These are phyloP conservation scores for Leccinellum albellum DNA, from an alignment of 768 basidiomycete genomes.

Conservation along the genomic window DNA sequence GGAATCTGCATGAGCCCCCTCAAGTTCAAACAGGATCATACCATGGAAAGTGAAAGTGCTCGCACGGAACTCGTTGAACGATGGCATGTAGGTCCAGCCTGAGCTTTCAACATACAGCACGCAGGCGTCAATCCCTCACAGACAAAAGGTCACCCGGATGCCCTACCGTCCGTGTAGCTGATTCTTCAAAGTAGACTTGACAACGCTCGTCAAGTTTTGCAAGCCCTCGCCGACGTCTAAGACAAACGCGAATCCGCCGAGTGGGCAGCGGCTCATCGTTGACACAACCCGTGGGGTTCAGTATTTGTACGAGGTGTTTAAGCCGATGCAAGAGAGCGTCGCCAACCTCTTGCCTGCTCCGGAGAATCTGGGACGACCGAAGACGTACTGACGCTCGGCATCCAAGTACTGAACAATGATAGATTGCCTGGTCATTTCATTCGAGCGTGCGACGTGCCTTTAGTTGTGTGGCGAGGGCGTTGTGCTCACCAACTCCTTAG, in stretches of 20 bases:
- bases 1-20: too few relatives aligned
- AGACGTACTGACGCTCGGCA: not conserved
- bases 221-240: too few relatives aligned
- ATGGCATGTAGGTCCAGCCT: slow-evolving; percentile 49
- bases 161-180: too few relatives aligned
- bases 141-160: slow-evolving; percentile 44
- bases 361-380: slow-evolving; percentile 20
- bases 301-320: slow-evolving; percentile 47
- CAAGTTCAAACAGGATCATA: too few relatives aligned
- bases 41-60: too few relatives aligned
- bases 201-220: too few relatives aligned
- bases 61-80: slow-evolving; percentile 44
- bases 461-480: not conserved
- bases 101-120: slow-evolving; percentile 19
- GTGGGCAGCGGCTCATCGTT: slow-evolving; percentile 45
- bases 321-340: slow-evolving; percentile 55
- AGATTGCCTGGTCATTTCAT: too few relatives aligned
- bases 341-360: slow-evolving; percentile 24
- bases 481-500: not conserved
- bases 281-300: slow-evolving; percentile 43
- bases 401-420: not conserved
- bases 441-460: not conserved
- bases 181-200: too few relatives aligned
- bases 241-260: too few relatives aligned
- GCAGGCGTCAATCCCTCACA: slow-evolving; percentile 49